Base-by-base conservation (phyloP, 306 rosid genomes). In the Chamaecrista fasciculata region DNA sequence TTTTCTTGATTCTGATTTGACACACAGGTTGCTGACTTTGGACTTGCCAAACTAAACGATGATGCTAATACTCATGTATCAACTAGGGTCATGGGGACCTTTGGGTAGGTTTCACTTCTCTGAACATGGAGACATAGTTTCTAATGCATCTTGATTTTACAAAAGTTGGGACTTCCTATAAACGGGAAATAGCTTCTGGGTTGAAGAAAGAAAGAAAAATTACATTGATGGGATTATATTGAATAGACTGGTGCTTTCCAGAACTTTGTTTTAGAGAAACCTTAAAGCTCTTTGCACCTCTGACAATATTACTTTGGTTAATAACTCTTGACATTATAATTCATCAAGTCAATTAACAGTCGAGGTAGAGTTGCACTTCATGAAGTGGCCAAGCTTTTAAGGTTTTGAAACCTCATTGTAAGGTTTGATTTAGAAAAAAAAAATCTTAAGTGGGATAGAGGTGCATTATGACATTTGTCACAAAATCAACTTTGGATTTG, bases 21-120 rank as follows among this genome's bases (percentile, higher is more conserved):
- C 24, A 15, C 39, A 49, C 89, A 93, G 99, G 99, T 94, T 79
- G 87, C 99, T 24, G 99, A 94, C 63, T 94, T 94, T 76, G 99
- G 99, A 76, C 99, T 94, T 46, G 99, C 99, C 5, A 91, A 83
- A 78, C 84, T 87, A 42, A 66, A 92, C 0, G 90, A 85, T 43
- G 86, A 87, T 78, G 71, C 81, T 25, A 47, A 81, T 29, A 91
- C 88, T 44, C 99, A 91, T 78, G 97, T 94, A 51, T 88, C 99
- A 52, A 94, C 99, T 24, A 83, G 99, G 67, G 97, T 94, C 66
- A 85, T 94, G 95, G 99, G 99, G 14, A 91, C 99, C 80, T 94
- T 94, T 53, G 99, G 99, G 99, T 94, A 78, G 49, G 86, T 72
- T 72, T 73, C 62, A 34, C 60, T 26, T 49, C 50, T 18, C 62